Evolutionary conservation across 2,329 filamentous ascomycete species (phyloP), one percentile per base, ranked within the genome.

Genomic region (Cordyceps cicadae): DNA sequence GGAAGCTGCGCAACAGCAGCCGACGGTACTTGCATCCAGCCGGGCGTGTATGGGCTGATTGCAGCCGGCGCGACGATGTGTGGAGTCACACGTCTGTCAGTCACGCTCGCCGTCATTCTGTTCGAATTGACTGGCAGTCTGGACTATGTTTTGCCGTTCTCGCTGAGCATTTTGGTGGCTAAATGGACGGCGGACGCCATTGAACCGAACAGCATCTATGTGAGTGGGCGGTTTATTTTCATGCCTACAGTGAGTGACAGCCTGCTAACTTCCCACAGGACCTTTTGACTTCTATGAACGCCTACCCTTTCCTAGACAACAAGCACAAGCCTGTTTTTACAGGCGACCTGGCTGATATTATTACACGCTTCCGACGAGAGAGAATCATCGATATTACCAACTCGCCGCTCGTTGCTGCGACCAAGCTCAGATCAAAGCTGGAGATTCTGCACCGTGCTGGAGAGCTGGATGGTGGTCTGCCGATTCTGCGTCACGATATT

Each of bases 171-270:
- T 39, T 79, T 97, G 4, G 92, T 96, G 32, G 87, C 93, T n/a
- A 99, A 99, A 76, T 99, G 94, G 94, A 96, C 92, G 0, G 92
- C 94, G 0, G 94, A 97, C 74, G 92, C 92, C 3, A 84, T 99
- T 56, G 94, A 99, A 73, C 94, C 93, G 17, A 81, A 91, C 58
- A 96, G 91, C 72, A 97, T 99, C 64, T 97, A 97, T 71, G 86
- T 88, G 74, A 75, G 84, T 76, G 37, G 29, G 11, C 12, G 12
- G 2, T 41, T 29, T 19, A 15, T 19, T 46, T 8, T n/a, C 8
- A 21, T 54, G 17, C 32, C n/a, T 21, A 12, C 8, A 2, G 15
- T 14, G 5, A 21, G 19, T 2, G 24, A 24, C 21, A 43, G 34
- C 5, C 32, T 24, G 26, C 55, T 69, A 69, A 29, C 69, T 63